Evolutionary conservation across 2,329 filamentous ascomycete genomes (phyloP), one percentile per base, ranked within the genome.

Genomic region (Neocatenulostroma microsporum): DNA sequence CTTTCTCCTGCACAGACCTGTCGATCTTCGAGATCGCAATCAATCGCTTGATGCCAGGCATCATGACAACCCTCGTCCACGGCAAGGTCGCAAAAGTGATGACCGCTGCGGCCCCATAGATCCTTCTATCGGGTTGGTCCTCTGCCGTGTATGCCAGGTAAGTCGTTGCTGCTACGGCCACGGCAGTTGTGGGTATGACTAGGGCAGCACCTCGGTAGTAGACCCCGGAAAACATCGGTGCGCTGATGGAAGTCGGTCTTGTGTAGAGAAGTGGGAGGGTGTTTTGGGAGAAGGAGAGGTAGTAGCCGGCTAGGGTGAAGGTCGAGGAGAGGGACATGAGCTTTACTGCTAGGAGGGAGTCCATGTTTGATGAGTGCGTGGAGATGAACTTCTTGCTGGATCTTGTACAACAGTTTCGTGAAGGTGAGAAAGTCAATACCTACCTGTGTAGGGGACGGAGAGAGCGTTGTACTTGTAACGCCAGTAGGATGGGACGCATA

Each of bases 291-390:
- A 37, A 24, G 15, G 34, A 35, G 34, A 43, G 24, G 32, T 37
- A 34, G 41, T 48, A 48, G 44, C 44, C 44, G 21, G 36, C 24
- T 12, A 42, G 21, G 30, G 43, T 37, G 24, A 46, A 33, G 37
- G 46, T 32, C 18, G 42, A 21, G 6, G 44, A 39, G 29, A 45
- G 29, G n/a, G 44, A 37, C 29, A 41, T 21, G 31, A 39, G 29
- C 21, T 43, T 36, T 10, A 40, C 44, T 24, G 35, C 33, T 34
- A 44, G 33, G 33, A 40, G 34, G 11, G 37, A 37, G 35, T 48
- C 47, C 42, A 50, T 50, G 26, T 20, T 41, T n/a, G 14, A 17
- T 9, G 29, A n/a, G n/a, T n/a, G n/a, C n/a, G n/a, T n/a, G n/a
- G n/a, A n/a, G n/a, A n/a, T n/a, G n/a, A n/a, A n/a, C n/a, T n/a